Evolutionary conservation across 331 rosid genomes (phyloP).

Genomic region (Telfairia occidentalis): DNA sequence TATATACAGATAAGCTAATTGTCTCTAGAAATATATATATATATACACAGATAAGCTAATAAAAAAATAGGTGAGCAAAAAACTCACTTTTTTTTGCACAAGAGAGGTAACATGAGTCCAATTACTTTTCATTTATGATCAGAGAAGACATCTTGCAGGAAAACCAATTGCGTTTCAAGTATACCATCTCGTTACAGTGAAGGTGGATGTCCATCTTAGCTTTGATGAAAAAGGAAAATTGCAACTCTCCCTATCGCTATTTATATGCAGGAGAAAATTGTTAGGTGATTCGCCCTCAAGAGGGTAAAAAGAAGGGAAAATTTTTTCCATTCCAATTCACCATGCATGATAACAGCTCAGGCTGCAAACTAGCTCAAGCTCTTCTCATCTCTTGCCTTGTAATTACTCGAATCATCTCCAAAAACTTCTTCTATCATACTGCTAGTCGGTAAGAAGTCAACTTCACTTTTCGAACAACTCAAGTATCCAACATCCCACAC

Average conservation of each 20-base stretch:
- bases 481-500: conserved; percentile 62
- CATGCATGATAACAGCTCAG: not conserved
- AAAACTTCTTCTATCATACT: conserved; percentile 89
- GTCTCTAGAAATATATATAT: no score
- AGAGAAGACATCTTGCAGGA: conserved; percentile 1
- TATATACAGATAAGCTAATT: conserved; percentile 10
- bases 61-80: not conserved
- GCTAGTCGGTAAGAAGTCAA: conserved; percentile 77
- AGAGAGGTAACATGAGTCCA: conserved; percentile 2
- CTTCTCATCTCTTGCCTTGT: conserved; percentile 42
- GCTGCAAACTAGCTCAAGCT: conserved; percentile 24
- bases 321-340: conserved; percentile 6
- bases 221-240: conserved; percentile 10
- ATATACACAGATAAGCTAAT: conserved; percentile 9
- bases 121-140: conserved; percentile 9
- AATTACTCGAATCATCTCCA: conserved; percentile 42
- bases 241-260: conserved; percentile 13
- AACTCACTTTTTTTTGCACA: conserved; percentile 3
- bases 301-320: not conserved
- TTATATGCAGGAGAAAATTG: conserved; percentile 15
- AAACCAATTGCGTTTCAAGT: conserved; percentile 13
- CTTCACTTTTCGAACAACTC: conserved; percentile 36
- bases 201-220: conserved; percentile 12
- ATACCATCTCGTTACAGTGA: conserved; percentile 21
- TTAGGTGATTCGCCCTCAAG: conserved; percentile 10